phyloP scores from a whole-genome alignment of 345 rosid species.

The Hibiscus mutabilis region DNA sequence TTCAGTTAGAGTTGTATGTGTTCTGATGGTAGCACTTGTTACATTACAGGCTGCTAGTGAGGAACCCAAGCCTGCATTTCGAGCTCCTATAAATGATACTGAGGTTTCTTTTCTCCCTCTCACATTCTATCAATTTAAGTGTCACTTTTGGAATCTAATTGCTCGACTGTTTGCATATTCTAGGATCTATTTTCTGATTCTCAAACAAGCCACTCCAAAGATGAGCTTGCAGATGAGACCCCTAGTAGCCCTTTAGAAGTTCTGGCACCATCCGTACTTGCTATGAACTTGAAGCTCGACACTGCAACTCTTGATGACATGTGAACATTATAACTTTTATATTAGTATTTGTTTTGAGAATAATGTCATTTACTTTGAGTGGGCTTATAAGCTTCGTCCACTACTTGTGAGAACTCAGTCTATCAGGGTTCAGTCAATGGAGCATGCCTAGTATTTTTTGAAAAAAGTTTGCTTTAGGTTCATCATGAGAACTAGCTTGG shows the following conservation, averaged over 20 bases:
- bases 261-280: slow-evolving; percentile 57
- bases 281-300: slow-evolving; percentile 67
- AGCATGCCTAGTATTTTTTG: not conserved
- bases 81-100: slow-evolving; percentile 47
- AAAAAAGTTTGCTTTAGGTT: not conserved
- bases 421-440: not conserved
- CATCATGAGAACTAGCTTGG: not conserved
- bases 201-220: slow-evolving; percentile 38
- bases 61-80: slow-evolving; percentile 32
- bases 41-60: slow-evolving; percentile 28
- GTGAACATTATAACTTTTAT: slow-evolving; percentile 29
- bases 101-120: slow-evolving; percentile 32
- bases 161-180: slow-evolving; percentile 11
- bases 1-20: not conserved
- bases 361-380: not conserved
- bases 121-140: slow-evolving; percentile 4
- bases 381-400: not conserved
- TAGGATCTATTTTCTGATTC: slow-evolving; percentile 54
- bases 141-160: not conserved
- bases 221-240: slow-evolving; percentile 37
- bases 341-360: not conserved
- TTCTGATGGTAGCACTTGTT: slow-evolving; percentile 8
- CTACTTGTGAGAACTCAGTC: not conserved
- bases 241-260: slow-evolving; percentile 51
- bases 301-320: slow-evolving; percentile 43